Conservation (phyloP, 1,284 basidiomycete genomes). For the Exsudoporus floridanus region DNA sequence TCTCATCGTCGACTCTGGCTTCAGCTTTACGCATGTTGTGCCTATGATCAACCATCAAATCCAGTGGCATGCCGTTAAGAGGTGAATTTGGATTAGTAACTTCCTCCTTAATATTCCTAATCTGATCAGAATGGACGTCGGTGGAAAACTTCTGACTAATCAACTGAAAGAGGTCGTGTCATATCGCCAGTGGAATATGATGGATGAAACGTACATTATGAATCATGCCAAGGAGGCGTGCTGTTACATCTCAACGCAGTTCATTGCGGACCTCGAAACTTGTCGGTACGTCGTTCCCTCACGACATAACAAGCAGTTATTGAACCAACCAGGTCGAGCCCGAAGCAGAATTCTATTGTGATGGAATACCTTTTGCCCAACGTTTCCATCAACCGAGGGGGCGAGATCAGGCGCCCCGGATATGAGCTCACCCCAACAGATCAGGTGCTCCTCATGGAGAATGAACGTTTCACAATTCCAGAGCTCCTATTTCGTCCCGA, state of each 20-base stretch:
- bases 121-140: slow-evolving; percentile 77
- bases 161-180: slow-evolving; percentile 92
- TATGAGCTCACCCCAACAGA: slow-evolving; percentile 59
- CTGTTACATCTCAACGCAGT: slow-evolving; percentile 82
- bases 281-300: slow-evolving; percentile 60
- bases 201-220: slow-evolving; percentile 92
- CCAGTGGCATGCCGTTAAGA: slow-evolving; percentile 76
- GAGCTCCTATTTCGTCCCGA: slow-evolving; percentile 88
- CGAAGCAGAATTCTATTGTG: slow-evolving; percentile 65
- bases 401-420: slow-evolving; percentile 59
- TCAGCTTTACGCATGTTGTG: slow-evolving; percentile 89
- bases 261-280: slow-evolving; percentile 71
- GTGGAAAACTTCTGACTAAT: slow-evolving; percentile 93
- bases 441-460: slow-evolving; percentile 84
- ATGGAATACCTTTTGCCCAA: slow-evolving; percentile 91
- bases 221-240: slow-evolving; percentile 88
- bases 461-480: slow-evolving; percentile 87
- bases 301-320: slow-evolving; percentile 15
- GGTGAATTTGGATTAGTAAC: slow-evolving; percentile 46
- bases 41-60: slow-evolving; percentile 79
- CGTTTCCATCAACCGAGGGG: slow-evolving; percentile 69
- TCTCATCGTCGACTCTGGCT: slow-evolving; percentile 86
- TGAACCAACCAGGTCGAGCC: slow-evolving; percentile 38
- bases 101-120: slow-evolving; percentile 22
- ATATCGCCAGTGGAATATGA: slow-evolving; percentile 97